A percentile compares a stretch with the other conserved stretches of the same genome.
These are phyloP conservation scores for Colletotrichum sp. DNA, from an alignment of 2,329 filamentous ascomycete species.

Conservation along the genomic window DNA sequence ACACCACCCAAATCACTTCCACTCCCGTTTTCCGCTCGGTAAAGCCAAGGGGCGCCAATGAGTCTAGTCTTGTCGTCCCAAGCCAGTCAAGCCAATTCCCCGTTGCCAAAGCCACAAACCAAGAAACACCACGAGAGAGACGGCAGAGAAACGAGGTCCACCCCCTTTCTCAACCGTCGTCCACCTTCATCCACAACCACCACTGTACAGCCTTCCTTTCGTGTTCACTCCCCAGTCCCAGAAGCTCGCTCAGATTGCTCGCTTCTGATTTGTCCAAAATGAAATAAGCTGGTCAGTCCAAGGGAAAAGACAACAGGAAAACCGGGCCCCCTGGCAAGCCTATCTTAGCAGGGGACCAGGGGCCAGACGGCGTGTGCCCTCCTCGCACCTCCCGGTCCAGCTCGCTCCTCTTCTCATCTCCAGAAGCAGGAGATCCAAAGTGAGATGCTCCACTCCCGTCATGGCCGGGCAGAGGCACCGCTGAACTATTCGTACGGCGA, in stretches of 20 bases:
- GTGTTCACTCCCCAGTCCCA: conserved; percentile 6
- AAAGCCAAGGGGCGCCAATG: conserved; percentile 9
- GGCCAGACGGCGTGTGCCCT: conserved; percentile 17
- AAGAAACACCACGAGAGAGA: not conserved
- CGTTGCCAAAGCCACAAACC: conserved; percentile 8
- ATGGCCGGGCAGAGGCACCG: conserved; percentile 9
- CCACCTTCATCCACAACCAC: conserved; percentile 1
- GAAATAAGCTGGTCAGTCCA: conserved; percentile 24
- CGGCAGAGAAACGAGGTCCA: not conserved
- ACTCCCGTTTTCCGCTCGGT: conserved; percentile 7
- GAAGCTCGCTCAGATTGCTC: conserved; percentile 8
- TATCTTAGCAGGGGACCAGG: conserved; percentile 8
- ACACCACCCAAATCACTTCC: not conserved
- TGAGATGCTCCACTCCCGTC: conserved; percentile 12
- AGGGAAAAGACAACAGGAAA: conserved; percentile 18
- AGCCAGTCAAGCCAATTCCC: conserved; percentile 2
- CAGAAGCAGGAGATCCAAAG: conserved; percentile 15
- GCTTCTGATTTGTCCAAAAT: conserved; percentile 23
- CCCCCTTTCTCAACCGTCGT: conserved; percentile 11
- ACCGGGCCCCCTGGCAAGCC: not conserved
- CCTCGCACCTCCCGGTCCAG: conserved; percentile 8
- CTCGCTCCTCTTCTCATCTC: conserved; percentile 22
- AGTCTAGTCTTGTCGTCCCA: not conserved
- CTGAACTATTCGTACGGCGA: not conserved
- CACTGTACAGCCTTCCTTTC: not conserved